These are phyloP conservation scores for Sporothrix sp. DNA, from an alignment of 2,329 filamentous ascomycete genomes.

Conservation along the genomic window DNA sequence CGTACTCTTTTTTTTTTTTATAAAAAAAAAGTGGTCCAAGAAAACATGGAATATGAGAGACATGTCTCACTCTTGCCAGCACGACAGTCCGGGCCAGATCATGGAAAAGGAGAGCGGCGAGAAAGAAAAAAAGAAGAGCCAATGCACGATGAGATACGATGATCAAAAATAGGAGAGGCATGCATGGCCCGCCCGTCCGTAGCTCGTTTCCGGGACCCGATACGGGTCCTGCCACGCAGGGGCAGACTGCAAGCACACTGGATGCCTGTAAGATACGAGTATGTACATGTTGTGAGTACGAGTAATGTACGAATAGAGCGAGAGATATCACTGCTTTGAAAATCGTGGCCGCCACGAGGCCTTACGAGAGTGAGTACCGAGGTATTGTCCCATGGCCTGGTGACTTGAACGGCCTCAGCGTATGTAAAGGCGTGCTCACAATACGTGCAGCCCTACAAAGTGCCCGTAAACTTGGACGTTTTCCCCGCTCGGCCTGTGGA, in stretches of 20 bases:
- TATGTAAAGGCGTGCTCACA: no score
- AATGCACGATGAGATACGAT: background rate
- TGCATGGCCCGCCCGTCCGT: background rate
- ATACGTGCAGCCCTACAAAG: no score
- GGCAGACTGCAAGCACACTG: no score
- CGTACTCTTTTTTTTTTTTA: no score
- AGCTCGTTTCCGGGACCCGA: background rate
- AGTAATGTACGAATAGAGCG: no score
- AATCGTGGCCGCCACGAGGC: slow-evolving; percentile 4
- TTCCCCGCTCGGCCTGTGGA: no score
- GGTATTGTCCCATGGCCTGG: background rate
- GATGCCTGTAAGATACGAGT: no score
- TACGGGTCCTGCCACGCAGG: background rate
- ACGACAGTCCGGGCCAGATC: background rate
- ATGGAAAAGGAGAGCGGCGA: background rate
- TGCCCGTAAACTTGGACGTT: no score
- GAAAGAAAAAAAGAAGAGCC: background rate
- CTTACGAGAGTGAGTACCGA: background rate
- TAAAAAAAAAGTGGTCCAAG: background rate
- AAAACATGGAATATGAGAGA: background rate
- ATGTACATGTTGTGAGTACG: no score
- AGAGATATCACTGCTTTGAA: no score
- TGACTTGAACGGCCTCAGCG: no score
- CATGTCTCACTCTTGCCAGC: slow-evolving; percentile 2
- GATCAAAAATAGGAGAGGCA: background rate